These are phyloP conservation scores for Neurospora discreta DNA, from an alignment of 495 filamentous ascomycete species.

Conservation along the genomic window DNA sequence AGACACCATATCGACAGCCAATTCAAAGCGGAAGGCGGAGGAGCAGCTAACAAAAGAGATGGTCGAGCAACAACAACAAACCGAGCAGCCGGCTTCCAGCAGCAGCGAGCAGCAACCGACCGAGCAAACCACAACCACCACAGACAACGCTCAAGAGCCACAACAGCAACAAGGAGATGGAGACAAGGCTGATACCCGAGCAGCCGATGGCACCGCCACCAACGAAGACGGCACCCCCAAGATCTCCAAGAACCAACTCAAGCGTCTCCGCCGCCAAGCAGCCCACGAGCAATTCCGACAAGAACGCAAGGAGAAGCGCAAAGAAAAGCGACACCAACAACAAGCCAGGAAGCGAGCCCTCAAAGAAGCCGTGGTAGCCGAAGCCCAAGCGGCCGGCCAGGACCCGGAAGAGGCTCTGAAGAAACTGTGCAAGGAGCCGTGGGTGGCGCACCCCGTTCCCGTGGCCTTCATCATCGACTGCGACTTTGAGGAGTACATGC, in stretches of 20 bases:
- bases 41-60: slow-evolving; percentile 12
- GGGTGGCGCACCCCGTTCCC: slow-evolving; percentile 43
- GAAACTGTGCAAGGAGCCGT: slow-evolving; percentile 14
- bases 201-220: not conserved
- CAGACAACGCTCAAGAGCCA: not conserved
- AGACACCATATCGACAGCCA: not conserved
- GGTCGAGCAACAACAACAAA: slow-evolving; percentile 5
- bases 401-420: slow-evolving; percentile 13
- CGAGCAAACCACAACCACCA: not conserved
- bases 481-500: slow-evolving; percentile 84
- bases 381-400: slow-evolving; percentile 30
- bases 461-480: slow-evolving; percentile 81
- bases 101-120: not conserved
- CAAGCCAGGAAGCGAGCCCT: slow-evolving; percentile 45
- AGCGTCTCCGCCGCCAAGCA: slow-evolving; percentile 55
- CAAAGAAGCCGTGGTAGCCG: slow-evolving; percentile 27
- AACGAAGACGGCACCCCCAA: slow-evolving; percentile 13
- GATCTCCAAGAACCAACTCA: slow-evolving; percentile 72
- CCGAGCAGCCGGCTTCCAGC: slow-evolving; percentile 3
- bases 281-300: slow-evolving; percentile 58
- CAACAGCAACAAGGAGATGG: not conserved
- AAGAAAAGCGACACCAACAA: slow-evolving; percentile 56
- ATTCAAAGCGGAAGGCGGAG: slow-evolving; percentile 21
- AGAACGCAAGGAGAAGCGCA: slow-evolving; percentile 57
- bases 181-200: not conserved